Base-by-base conservation (phyloP, 2,329 filamentous ascomycete species). In the Fusarium tjaetaba region DNA sequence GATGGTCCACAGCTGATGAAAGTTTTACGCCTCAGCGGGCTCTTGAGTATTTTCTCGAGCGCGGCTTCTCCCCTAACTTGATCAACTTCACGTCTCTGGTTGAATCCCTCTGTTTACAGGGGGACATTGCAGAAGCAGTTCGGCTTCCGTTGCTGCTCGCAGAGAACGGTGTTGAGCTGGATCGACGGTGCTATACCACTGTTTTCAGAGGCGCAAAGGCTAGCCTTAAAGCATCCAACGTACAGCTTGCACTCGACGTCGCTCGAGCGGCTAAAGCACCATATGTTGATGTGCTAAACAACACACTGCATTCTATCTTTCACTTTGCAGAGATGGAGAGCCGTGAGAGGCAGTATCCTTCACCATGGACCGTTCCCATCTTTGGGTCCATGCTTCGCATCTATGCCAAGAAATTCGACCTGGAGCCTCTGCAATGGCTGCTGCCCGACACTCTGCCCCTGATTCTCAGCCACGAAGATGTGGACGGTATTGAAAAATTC, bases 121-220 rank as follows among this genome's bases (percentile, higher is more conserved):
- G 79, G 14, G 78, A 83, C 41, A 78, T 79, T 22, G 78, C 80
- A 41, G 82, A 83, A 61, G 82, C 81, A 34, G 79, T 82, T 38
- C 71, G 80, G 18, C 75, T 83, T 2, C 79, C 80, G 5, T 73
- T 81, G 16, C 58, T 83, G 7, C 79, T 83, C 20, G 72, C 77
- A 39, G 80, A 82, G 65, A 78, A 77, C 15, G 88, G 88, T 7
- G 84, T 93, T 22, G 80, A 87, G 61, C 88, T 93, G 1, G 91
- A 97, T 79, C 82, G 83, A 1, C 88, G 90, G 72, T 92, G 94
- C 0, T 94, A 91, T 79, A 86, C 90, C 2, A 90, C 90, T 34
- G 84, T 97, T 39, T 87, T 97, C 46, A 88, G 91, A 66, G 92
- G 92, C 38, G 92, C 93, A 58, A 94, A 94, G 74, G 79, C 80